Conservation (phyloP, 371 early-diverging fungal species). For the Cokeromyces recurvatus region DNA sequence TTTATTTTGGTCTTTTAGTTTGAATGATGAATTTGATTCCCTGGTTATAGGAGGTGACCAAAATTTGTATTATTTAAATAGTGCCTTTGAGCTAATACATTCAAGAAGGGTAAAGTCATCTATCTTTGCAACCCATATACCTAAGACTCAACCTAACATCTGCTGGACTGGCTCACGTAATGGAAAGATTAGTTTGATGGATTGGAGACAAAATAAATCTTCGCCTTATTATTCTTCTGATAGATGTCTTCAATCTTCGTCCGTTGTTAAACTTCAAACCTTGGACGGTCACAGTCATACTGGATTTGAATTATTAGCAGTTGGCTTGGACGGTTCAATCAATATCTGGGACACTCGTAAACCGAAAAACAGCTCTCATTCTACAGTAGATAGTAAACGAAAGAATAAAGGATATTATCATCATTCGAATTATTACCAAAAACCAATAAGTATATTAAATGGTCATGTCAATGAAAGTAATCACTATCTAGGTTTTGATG, state of each 20-base stretch:
- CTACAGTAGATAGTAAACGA: no score
- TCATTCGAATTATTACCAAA: no score
- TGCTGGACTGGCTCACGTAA: slow-evolving; percentile 24
- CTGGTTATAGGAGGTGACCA: slow-evolving; percentile 20
- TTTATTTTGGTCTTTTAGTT: slow-evolving; percentile 17
- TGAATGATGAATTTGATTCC: slow-evolving; percentile 1
- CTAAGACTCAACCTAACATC: background rate
- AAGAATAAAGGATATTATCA: no score
- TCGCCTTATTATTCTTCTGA: background rate
- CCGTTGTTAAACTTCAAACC: slow-evolving; percentile 10
- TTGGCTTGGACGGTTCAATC: slow-evolving; percentile 18
- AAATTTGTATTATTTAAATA: slow-evolving; percentile 10
- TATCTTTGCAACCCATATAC: slow-evolving; percentile 11
- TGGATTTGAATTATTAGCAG: slow-evolving; percentile 10
- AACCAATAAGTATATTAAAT: no score
- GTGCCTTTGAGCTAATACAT: background rate
- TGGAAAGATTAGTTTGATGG: slow-evolving; percentile 11
- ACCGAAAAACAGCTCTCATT: background rate
- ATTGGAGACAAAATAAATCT: background rate
- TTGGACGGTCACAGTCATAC: no score
- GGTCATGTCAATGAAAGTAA: slow-evolving; percentile 13
- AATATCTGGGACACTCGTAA: slow-evolving; percentile 24
- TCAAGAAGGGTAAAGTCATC: slow-evolving; percentile 8
- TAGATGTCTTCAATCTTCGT: slow-evolving; percentile 8
- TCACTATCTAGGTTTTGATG: slow-evolving; percentile 17